A percentile compares a stretch with the other conserved stretches of the same genome.
Conservation (phyloP, 257 asterid genomes). For the Nicotiana obtusifolia region DNA sequence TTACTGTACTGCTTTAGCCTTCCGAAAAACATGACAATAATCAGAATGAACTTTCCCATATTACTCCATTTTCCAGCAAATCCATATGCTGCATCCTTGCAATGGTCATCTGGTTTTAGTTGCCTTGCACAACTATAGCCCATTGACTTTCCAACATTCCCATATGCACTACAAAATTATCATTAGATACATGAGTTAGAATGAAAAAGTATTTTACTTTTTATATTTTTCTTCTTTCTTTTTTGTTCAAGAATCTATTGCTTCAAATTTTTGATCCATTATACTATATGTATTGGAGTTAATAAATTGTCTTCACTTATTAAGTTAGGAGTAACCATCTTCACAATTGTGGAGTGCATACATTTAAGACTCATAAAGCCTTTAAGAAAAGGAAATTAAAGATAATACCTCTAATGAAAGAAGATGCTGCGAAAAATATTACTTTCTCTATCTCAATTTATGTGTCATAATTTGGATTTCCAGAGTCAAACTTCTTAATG, state of each 20-base stretch:
- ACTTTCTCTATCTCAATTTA: too few relatives aligned
- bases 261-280: too few relatives aligned
- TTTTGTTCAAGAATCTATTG: background rate
- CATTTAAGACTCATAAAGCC: background rate
- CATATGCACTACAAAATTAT: slow-evolving; percentile 39
- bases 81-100: slow-evolving; percentile 36
- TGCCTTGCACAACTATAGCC: slow-evolving; percentile 50
- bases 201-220: background rate
- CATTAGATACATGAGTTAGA: background rate
- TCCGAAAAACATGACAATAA: slow-evolving; percentile 49
- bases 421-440: too few relatives aligned
- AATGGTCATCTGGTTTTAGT: slow-evolving; percentile 13
- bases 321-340: background rate
- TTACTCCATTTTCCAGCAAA: slow-evolving; percentile 53
- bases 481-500: too few relatives aligned
- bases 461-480: too few relatives aligned
- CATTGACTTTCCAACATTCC: slow-evolving; percentile 49
- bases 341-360: background rate
- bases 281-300: too few relatives aligned
- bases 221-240: background rate
- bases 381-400: too few relatives aligned
- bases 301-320: background rate
- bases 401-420: too few relatives aligned
- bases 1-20: slow-evolving; percentile 36
- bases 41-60: slow-evolving; percentile 37